Evolutionary conservation across 257 asterid species (phyloP).

Genomic region (Solanum clarkiae): DNA sequence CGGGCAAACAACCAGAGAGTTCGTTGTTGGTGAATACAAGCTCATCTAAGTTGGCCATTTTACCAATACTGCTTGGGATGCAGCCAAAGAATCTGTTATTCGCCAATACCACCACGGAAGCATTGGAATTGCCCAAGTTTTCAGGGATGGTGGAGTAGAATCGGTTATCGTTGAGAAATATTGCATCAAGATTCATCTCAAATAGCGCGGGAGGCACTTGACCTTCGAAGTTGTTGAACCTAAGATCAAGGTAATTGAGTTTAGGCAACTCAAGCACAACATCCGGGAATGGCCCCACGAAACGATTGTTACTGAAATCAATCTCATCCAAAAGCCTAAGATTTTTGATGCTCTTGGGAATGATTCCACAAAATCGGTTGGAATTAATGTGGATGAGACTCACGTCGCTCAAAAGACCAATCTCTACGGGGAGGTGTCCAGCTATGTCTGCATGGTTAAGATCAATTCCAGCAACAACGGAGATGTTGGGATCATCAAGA

Average conservation of each 20-base stretch:
- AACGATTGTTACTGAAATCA: slow-evolving; percentile 83
- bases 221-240: slow-evolving; percentile 90
- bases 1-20: slow-evolving; percentile 51
- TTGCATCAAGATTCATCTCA: slow-evolving; percentile 42
- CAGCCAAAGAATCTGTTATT: slow-evolving; percentile 39
- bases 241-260: slow-evolving; percentile 57
- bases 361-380: slow-evolving; percentile 74
- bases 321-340: slow-evolving; percentile 43
- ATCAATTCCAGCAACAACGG: slow-evolving; percentile 81
- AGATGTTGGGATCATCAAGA: slow-evolving; percentile 30
- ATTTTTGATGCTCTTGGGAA: slow-evolving; percentile 39
- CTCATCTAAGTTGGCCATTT: slow-evolving; percentile 39
- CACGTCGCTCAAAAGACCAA: slow-evolving; percentile 50
- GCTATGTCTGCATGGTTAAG: slow-evolving; percentile 76
- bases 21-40: slow-evolving; percentile 19
- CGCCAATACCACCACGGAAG: slow-evolving; percentile 41
- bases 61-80: slow-evolving; percentile 45
- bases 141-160: slow-evolving; percentile 39
- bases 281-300: slow-evolving; percentile 68
- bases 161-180: slow-evolving; percentile 39
- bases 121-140: slow-evolving; percentile 46
- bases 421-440: slow-evolving; percentile 71
- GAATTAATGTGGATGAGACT: slow-evolving; percentile 71
- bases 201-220: slow-evolving; percentile 37
- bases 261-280: slow-evolving; percentile 39